These are phyloP conservation scores for Heteromeles arbutifolia DNA, from an alignment of 306 rosid genomes.

Conservation along the genomic window DNA sequence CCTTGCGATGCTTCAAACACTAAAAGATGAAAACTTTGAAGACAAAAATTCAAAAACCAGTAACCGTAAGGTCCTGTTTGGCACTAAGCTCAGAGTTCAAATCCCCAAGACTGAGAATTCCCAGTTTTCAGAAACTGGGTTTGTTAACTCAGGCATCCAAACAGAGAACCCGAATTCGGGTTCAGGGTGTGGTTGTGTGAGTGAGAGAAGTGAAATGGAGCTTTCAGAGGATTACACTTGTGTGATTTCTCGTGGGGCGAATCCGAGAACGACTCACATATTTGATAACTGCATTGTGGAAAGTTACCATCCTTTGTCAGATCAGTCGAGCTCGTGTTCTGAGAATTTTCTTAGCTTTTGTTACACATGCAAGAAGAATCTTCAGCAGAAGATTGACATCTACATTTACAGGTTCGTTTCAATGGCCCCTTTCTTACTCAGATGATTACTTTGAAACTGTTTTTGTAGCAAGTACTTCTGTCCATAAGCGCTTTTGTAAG, in stretches of 20 bases:
- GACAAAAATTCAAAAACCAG: constrained; percentile 12
- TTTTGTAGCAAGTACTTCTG: neutral
- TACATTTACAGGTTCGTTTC: constrained; percentile 62
- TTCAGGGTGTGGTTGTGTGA: constrained; percentile 26
- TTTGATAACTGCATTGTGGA: constrained; percentile 69
- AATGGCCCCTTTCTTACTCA: neutral
- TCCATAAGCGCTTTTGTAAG: neutral
- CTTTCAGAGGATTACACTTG: constrained; percentile 78
- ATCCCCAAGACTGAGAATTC: constrained; percentile 42
- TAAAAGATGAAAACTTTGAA: constrained; percentile 25
- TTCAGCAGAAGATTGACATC: constrained; percentile 68
- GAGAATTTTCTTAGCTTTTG: constrained; percentile 68
- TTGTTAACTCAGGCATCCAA: constrained; percentile 23
- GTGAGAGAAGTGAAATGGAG: constrained; percentile 51
- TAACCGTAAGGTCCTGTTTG: constrained; percentile 35
- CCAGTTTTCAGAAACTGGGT: constrained; percentile 13
- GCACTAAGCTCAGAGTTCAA: constrained; percentile 56
- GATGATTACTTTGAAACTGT: neutral
- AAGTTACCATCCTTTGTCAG: constrained; percentile 25
- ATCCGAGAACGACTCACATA: constrained; percentile 76
- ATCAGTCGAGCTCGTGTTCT: constrained; percentile 6
- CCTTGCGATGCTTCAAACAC: constrained; percentile 58
- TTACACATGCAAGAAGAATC: constrained; percentile 71
- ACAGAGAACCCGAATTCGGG: constrained; percentile 4
- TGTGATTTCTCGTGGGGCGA: constrained; percentile 67